Conservation (phyloP, 768 basidiomycete species). For the Termitomyces sp. region DNA sequence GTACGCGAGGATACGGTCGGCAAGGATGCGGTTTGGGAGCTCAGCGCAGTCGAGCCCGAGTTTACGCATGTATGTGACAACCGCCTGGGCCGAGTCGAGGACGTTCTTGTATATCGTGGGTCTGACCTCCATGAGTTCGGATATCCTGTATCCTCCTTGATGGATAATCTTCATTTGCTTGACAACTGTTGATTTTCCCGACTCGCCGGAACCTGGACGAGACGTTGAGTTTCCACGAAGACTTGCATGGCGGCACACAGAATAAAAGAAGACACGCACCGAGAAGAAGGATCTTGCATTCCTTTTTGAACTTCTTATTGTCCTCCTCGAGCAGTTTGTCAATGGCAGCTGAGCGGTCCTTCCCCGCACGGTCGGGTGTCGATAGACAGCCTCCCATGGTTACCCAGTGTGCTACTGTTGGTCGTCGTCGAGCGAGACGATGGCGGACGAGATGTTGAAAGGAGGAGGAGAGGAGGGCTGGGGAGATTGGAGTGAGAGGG, state of each 20-base stretch:
- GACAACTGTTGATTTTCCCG: conserved; percentile 92
- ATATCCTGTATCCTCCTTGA: conserved; percentile 68
- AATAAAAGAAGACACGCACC: conserved; percentile 42
- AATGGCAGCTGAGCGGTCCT: conserved; percentile 64
- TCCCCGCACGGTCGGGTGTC: conserved; percentile 48
- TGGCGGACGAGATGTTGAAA: not conserved
- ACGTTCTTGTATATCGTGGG: conserved; percentile 72
- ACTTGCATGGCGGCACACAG: too few relatives aligned
- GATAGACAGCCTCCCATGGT: conserved; percentile 70
- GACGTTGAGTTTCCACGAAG: not conserved
- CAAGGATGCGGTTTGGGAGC: conserved; percentile 53
- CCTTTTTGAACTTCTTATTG: conserved; percentile 71
- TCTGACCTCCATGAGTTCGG: conserved; percentile 66
- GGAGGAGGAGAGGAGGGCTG: not conserved
- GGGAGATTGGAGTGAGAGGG: not conserved
- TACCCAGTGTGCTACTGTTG: not conserved
- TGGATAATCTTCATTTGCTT: conserved; percentile 96
- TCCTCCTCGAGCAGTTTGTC: conserved; percentile 87
- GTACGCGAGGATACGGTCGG: conserved; percentile 60
- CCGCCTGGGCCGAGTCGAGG: conserved; percentile 75
- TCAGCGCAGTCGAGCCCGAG: conserved; percentile 65
- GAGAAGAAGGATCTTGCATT: conserved; percentile 89
- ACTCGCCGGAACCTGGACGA: conserved; percentile 93
- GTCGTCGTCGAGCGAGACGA: not conserved
- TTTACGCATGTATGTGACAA: conserved; percentile 74